Evolutionary conservation across 768 basidiomycete genomes (phyloP).

Genomic region (Mycena polygramma): DNA sequence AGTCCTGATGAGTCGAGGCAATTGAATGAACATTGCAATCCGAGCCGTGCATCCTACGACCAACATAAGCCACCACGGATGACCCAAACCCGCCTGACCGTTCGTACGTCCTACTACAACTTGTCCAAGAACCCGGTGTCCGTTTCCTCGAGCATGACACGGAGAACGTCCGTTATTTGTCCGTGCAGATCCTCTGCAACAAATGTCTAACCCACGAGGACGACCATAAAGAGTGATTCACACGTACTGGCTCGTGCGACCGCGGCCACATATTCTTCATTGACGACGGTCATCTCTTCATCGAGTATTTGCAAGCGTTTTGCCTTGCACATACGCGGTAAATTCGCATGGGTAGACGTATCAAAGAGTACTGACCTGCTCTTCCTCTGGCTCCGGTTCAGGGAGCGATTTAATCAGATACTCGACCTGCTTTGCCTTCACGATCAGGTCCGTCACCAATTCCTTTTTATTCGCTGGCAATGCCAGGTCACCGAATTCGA

Average conservation of each 20-base stretch:
- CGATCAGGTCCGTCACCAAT: slow-evolving; percentile 73
- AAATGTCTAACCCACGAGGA: too few species aligned
- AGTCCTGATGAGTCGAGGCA: too few species aligned
- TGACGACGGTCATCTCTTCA: slow-evolving; percentile 76
- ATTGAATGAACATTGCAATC: too few species aligned
- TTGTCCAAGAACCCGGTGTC: slow-evolving; percentile 46
- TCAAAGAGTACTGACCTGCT: slow-evolving; percentile 49
- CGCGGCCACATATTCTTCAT: slow-evolving; percentile 80
- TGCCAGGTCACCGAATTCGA: slow-evolving; percentile 43
- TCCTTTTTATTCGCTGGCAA: slow-evolving; percentile 79
- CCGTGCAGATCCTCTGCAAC: slow-evolving; percentile 67
- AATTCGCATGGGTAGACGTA: too few species aligned
- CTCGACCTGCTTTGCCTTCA: slow-evolving; percentile 43
- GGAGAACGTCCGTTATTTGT: slow-evolving; percentile 72
- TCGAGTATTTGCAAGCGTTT: slow-evolving; percentile 76
- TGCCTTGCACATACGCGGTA: slow-evolving; percentile 77
- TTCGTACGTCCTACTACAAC: neutral
- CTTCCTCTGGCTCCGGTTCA: too few species aligned
- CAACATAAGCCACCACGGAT: too few species aligned
- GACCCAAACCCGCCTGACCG: too few species aligned
- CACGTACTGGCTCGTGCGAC: slow-evolving; percentile 83
- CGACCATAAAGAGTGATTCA: neutral
- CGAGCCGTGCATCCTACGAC: too few species aligned
- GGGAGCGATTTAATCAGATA: slow-evolving; percentile 60
- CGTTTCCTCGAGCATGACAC: slow-evolving; percentile 68